These are phyloP conservation scores for Aechmea fasciata DNA, from an alignment of 176 grass and related monocot genomes.

Conservation along the genomic window DNA sequence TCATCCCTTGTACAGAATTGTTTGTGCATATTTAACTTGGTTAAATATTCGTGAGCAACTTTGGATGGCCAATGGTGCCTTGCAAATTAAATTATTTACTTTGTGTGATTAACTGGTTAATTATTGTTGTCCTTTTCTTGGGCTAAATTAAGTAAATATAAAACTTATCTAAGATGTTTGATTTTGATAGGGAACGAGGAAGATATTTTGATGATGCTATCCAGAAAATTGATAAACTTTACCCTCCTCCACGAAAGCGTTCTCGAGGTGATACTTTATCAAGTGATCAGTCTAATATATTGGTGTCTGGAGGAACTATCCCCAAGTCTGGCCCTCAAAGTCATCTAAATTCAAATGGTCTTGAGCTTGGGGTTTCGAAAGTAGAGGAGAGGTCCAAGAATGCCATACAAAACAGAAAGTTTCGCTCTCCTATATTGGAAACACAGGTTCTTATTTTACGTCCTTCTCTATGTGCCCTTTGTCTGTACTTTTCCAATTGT, in stretches of 20 bases:
- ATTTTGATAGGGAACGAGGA: slow-evolving; percentile 38
- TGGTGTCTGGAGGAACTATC: slow-evolving; percentile 34
- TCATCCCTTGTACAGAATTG: too few relatives aligned
- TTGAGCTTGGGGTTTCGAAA: slow-evolving; percentile 54
- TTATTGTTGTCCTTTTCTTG: slow-evolving; percentile 8
- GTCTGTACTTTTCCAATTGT: slow-evolving; percentile 11
- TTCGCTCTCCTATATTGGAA: slow-evolving; percentile 53
- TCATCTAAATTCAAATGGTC: slow-evolving; percentile 47
- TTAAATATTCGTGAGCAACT: not conserved
- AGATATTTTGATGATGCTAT: slow-evolving; percentile 42
- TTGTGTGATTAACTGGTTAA: not conserved
- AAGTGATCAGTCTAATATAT: slow-evolving; percentile 36
- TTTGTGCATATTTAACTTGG: slow-evolving; percentile 6
- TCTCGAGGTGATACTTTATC: slow-evolving; percentile 52
- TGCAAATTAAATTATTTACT: too few relatives aligned
- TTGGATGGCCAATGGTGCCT: too few relatives aligned
- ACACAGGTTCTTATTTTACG: slow-evolving; percentile 29
- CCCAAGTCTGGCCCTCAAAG: slow-evolving; percentile 35
- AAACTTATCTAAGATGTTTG: slow-evolving; percentile 13
- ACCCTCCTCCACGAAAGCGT: slow-evolving; percentile 47
- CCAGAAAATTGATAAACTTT: slow-evolving; percentile 44
- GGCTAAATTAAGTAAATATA: slow-evolving; percentile 14
- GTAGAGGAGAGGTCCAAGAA: slow-evolving; percentile 57
- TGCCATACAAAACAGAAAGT: slow-evolving; percentile 48
- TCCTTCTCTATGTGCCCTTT: slow-evolving; percentile 4